Percentiles rank a stretch among this genome's conserved stretches.
These are phyloP conservation scores for Leccinum ochraceum DNA, from an alignment of 768 basidiomycete genomes.

Conservation along the genomic window DNA sequence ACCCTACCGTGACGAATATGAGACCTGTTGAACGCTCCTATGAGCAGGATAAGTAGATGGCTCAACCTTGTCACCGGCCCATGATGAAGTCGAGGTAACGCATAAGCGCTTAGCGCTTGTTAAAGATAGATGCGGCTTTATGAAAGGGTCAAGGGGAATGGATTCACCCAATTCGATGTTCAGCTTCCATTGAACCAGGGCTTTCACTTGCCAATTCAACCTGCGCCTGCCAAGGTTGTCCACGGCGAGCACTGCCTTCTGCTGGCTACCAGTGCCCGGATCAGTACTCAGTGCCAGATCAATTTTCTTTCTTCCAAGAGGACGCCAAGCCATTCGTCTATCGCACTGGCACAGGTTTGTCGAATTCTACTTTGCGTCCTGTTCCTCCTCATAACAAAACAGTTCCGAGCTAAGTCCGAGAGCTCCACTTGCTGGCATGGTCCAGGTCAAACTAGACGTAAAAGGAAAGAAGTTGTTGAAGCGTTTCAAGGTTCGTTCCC, in stretches of 20 bases:
- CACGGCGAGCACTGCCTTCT: too few relatives aligned
- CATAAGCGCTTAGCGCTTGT: background rate
- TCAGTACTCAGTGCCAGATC: too few relatives aligned
- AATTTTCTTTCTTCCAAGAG: too few relatives aligned
- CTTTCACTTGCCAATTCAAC: background rate
- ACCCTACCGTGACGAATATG: background rate
- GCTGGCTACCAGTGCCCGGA: too few relatives aligned
- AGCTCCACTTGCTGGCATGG: background rate
- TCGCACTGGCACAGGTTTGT: background rate
- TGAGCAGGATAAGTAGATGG: background rate
- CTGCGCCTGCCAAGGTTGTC: too few relatives aligned
- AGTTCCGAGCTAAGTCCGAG: background rate
- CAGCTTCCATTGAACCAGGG: background rate
- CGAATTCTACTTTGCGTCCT: background rate
- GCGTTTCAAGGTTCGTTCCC: too few relatives aligned
- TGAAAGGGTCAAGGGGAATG: background rate
- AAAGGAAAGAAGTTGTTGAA: background rate
- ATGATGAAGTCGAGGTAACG: background rate
- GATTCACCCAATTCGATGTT: background rate
- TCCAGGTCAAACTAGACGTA: too few relatives aligned
- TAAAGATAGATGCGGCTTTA: background rate
- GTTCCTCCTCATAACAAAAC: background rate
- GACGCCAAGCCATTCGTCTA: background rate
- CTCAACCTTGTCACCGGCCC: background rate
- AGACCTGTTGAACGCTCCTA: background rate